Evolutionary conservation across 2,329 filamentous ascomycete genomes (phyloP), one percentile per base, ranked within the genome.

Genomic region (Scorias spongiosa): DNA sequence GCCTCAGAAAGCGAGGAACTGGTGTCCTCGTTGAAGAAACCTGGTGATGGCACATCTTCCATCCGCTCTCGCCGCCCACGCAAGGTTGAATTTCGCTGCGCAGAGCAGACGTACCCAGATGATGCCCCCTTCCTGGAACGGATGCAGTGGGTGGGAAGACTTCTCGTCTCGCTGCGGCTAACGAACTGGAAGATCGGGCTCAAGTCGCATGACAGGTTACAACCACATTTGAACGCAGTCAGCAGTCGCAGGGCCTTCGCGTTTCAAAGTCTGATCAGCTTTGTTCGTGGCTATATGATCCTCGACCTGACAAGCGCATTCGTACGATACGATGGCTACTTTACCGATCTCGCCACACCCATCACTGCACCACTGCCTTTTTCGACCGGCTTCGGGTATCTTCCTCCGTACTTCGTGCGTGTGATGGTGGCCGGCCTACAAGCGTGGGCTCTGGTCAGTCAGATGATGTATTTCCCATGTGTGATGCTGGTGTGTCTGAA

Each of bases 181-280:
- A 49, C 45, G 4, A 48, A 54, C 46, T 60, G 57, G 57, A 51
- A 50, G 18, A 58, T 54, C 38, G 47, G 44, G 26, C 34, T 44
- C 1, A 39, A 42, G 3, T 49, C 49, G 15, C 56, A 58, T 42
- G 57, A 58, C 39, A 39, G 41, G 2, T 36, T 20, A 10, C 57
- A 57, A 44, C 53, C 54, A 2, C 41, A 44, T 3, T 38, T 45
- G n/a, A 49, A 50, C 7, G 49, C 40, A 6, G 47, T 48, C 41
- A 15, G 10, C 9, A 43, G 36, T 14, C 47, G 46, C 2, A 29
- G 10, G 9, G 37, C 40, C 6, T 57, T 57, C 46, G 44, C 54
- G 28, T 8, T 42, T 10, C 43, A 46, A 10, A 44, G 51, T 10
- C 14, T 54, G 11, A 6, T 49, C 29, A 46, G 46, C 28, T 52